Evolutionary conservation across 495 filamentous ascomycete species (phyloP), one percentile per base, ranked within the genome.

Genomic region (Glonium stellatum): DNA sequence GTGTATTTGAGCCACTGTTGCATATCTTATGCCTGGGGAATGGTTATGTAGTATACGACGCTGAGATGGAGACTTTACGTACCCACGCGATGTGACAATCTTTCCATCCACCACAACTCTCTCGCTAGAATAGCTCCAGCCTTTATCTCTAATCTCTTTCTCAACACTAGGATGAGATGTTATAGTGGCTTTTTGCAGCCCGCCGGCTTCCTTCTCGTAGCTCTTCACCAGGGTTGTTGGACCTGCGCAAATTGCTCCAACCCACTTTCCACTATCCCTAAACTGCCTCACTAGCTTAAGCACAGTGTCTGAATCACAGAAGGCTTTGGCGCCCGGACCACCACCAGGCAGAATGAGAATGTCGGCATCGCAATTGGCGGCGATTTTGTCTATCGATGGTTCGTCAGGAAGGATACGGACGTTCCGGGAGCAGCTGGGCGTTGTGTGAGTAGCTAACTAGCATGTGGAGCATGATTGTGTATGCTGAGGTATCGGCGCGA

Each of bases 141-240:
- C 69, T 11, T 42, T 51, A 10, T 22, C 55, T 49, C 50, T 50
- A 36, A 71, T 55, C 36, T 59, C 51, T 39, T 53, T 57, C 56
- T 66, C 63, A 22, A 71, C 69, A 52, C 65, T 68, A 25, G 69
- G 69, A 61, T 71, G 69, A 31, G 61, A 66, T 39, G 69, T 71
- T 18, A 70, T 68, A 34, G 54, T 23, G 18, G 44, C 47, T 6
- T 60, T 36, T 31, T 42, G 25, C 13, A 12, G 0, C 19, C 46
- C 48, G 66, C 62, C 56, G 0, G 22, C 44, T 35, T 5, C 46
- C 36, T 48, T 5, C 59, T 61, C 55, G 19, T 23, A 5, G 6
- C 35, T 55, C 22, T 42, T 58, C 27, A 71, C 69, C 21, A 71
- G 36, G 57, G 65, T 68, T 47, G 62, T 71, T 22, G 69, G 70